Evolutionary conservation across 108 stramenopile species (phyloP), one percentile per base, ranked within the genome.

Genomic region (Cylindrotheca fusiformis): DNA sequence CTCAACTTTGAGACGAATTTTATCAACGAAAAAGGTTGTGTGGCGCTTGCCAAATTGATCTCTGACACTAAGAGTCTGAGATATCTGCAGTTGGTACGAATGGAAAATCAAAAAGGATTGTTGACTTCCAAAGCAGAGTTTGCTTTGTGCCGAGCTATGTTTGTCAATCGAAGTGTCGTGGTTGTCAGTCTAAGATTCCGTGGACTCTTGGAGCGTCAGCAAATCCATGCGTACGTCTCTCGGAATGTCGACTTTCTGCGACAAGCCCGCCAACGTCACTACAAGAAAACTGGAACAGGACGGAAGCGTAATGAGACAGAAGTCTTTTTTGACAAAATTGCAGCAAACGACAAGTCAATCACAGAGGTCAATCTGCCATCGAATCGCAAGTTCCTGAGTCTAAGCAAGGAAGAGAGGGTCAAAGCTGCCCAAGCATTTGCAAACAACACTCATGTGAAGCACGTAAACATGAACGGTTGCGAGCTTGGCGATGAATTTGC

Each of bases 1-100:
- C 8, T 79, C 14, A 74, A 79, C 46, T 58, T 79, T 30, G 78
- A 79, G 56, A 74, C 78, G 21, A 79, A 79, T 36, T 74, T 62
- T 29, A 69, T 79, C 44, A 67, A 60, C 47, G 68, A 63, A 27
- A 30, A 47, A 2, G 78, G 78, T 32, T 46, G 68, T 22, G 57
- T 66, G 14, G 78, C 78, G 17, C 59, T 79, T 5, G 56, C 78
- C 22, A 36, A 74, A 30, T 25, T 55, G 12, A 63, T 79, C 18
- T 54, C 46, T 21, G 52, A 27, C 32, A 58, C 57, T 12, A 59
- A n/a, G 1, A 52, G 27, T 19, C 70, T 63, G 48, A 65, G 58
- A 46, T 79, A 65, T 36, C 53, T 79, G 55, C 78, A 79, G 65
- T 59, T 63, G 8, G 31, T 79, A 22, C 74, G 73, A 46, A 46